Conservation (phyloP, 2,329 filamentous ascomycete genomes). For the Fusarium subtropicale region DNA sequence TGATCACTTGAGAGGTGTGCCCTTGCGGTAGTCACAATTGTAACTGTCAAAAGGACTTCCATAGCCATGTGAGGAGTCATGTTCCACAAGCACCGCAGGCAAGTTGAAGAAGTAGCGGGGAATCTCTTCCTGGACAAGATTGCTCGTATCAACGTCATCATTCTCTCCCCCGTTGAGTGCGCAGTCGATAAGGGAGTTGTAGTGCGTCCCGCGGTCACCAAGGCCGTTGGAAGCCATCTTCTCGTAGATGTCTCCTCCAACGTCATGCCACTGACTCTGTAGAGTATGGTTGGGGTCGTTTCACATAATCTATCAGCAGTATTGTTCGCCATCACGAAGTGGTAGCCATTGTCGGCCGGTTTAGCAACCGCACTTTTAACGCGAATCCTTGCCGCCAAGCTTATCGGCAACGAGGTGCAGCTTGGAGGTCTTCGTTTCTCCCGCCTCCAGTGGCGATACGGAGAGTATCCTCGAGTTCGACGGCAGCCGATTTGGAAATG, state of each 20-base stretch:
- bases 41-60: conserved; percentile 19
- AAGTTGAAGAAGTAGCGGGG: conserved; percentile 31
- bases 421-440: background rate
- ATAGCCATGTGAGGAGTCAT: background rate
- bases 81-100: conserved; percentile 16
- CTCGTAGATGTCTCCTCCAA: conserved; percentile 18
- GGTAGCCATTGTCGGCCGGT: conserved; percentile 30
- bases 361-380: conserved; percentile 9
- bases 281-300: conserved; percentile 16
- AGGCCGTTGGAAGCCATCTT: conserved; percentile 31
- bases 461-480: conserved; percentile 10
- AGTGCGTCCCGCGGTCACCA: conserved; percentile 25
- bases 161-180: conserved; percentile 4
- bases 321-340: conserved; percentile 18
- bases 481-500: conserved; percentile 1
- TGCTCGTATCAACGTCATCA: conserved; percentile 11
- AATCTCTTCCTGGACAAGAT: conserved; percentile 16
- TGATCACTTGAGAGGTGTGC: conserved; percentile 1
- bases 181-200: conserved; percentile 25
- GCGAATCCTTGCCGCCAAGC: background rate
- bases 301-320: conserved; percentile 40
- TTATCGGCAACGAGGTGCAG: conserved; percentile 30
- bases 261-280: conserved; percentile 11
- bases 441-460: conserved; percentile 14
- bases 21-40: conserved; percentile 20